These are phyloP conservation scores for Leptographium galeiforme DNA, from an alignment of 2,329 filamentous ascomycete species.

Conservation along the genomic window DNA sequence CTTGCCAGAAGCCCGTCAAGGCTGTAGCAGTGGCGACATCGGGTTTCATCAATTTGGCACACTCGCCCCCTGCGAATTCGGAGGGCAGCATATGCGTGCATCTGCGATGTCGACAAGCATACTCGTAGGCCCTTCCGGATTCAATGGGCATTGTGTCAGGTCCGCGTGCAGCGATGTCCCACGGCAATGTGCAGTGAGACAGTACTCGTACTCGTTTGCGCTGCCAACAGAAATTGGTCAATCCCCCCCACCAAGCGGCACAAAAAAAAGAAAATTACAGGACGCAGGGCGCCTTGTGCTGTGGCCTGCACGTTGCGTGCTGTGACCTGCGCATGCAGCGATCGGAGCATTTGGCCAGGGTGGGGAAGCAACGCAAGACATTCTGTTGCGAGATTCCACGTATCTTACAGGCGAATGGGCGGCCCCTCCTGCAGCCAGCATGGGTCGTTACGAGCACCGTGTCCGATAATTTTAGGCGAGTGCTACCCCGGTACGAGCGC, in stretches of 20 bases:
- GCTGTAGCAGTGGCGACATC: background rate
- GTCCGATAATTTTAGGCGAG: no score
- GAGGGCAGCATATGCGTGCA: no score
- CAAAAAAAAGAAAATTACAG: background rate
- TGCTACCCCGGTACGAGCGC: no score
- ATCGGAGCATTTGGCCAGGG: background rate
- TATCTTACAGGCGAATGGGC: background rate
- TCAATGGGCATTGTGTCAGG: no score
- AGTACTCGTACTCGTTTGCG: no score
- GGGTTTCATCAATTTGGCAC: background rate
- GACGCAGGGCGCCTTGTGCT: background rate
- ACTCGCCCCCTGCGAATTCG: no score
- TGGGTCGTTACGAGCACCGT: no score
- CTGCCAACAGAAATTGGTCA: background rate
- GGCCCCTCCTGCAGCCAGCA: background rate
- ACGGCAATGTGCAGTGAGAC: no score
- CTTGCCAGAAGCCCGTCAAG: background rate
- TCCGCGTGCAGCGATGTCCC: no score
- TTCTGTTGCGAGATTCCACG: background rate
- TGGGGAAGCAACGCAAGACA: background rate
- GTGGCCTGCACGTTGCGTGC: constrained; percentile 1
- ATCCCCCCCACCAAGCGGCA: background rate
- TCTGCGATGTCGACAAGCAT: no score
- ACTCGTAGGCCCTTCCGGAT: no score
- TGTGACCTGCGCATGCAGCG: background rate